Percentiles rank a stretch among this genome's conserved stretches.
These are phyloP conservation scores for Heritiera littoralis DNA, from an alignment of 345 rosid genomes.

Conservation along the genomic window DNA sequence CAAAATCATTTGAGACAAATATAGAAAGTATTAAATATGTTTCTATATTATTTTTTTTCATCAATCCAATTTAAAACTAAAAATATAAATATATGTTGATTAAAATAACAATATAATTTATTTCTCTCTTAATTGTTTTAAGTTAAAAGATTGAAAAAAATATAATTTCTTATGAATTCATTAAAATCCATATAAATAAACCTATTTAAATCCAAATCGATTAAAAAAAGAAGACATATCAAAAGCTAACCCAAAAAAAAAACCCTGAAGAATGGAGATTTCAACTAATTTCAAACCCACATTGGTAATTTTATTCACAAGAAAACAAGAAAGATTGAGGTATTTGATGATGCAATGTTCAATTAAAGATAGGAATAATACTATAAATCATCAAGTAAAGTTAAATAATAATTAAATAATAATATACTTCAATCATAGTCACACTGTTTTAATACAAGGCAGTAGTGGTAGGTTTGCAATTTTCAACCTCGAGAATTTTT, in stretches of 20 bases:
- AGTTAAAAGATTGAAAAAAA: too few relatives aligned
- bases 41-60: not conserved
- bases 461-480: not conserved
- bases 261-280: not conserved
- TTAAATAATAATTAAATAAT: not conserved
- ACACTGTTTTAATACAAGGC: too few relatives aligned
- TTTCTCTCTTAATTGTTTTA: too few relatives aligned
- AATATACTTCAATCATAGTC: too few relatives aligned
- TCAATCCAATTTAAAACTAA: not conserved
- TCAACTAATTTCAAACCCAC: not conserved
- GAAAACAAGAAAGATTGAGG: not conserved
- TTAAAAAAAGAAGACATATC: too few relatives aligned
- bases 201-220: too few relatives aligned
- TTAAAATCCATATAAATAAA: too few relatives aligned
- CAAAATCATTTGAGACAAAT: too few relatives aligned
- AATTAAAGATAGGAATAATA: not conserved
- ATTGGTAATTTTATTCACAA: not conserved
- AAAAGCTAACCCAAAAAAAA: too few relatives aligned
- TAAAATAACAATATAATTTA: too few relatives aligned
- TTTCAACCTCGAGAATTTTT: too few relatives aligned
- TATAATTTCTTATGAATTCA: too few relatives aligned
- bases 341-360: constrained; percentile 5
- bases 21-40: not conserved
- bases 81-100: not conserved
- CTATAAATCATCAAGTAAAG: not conserved